Base-by-base conservation (phyloP, 208 protist species). In the Leishmania martiniquensis region DNA sequence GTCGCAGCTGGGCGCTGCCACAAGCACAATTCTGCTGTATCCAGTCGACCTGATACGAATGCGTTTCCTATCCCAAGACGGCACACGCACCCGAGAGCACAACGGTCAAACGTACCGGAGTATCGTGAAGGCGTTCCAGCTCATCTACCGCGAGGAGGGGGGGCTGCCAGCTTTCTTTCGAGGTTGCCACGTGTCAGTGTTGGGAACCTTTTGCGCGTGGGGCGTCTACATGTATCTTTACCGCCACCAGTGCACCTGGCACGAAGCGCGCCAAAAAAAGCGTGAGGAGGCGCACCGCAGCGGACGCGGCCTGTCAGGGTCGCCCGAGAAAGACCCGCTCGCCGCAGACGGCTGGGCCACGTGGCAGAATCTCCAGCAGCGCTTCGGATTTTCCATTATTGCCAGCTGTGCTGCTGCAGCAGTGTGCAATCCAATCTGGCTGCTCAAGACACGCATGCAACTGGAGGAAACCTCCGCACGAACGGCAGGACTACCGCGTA, bases 371-470 rank as follows among this genome's bases (percentile, higher is more conserved):
- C 82, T 96, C n/a, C 37, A 91, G n/a, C 75, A 87, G 75, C 83
- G 84, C 59, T 89, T 85, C 57, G 81, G 85, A 17, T 75, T 93
- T 55, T 95, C 91, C 13, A 84, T 84, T 45, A 47, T 95, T 22
- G 93, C 91, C 22, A 96, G 91, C 78, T 82, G 72, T 55, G 75
- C 72, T 0, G 90, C 92, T 1, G 92, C 94, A 20, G 52, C 93
- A 34, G 72, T 86, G 57, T 96, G 90, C 75, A 96, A 94, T 69
- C 95, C 95, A 6, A 95, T 98, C 66, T 98, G 93, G 89, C 86
- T 98, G 7, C 70, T 98, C 22, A 98, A 98, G 83, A 96, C 93
- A 4, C 91, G 95, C 22, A 98, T 98, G 91, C 92, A 98, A 76
- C 80, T 98, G 42, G 89, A 93, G 68, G 89, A 96, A 42, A 77